Evolutionary conservation across 345 rosid genomes (phyloP), one percentile per base, ranked within the genome.

Genomic region (Boechera divaricarpa): DNA sequence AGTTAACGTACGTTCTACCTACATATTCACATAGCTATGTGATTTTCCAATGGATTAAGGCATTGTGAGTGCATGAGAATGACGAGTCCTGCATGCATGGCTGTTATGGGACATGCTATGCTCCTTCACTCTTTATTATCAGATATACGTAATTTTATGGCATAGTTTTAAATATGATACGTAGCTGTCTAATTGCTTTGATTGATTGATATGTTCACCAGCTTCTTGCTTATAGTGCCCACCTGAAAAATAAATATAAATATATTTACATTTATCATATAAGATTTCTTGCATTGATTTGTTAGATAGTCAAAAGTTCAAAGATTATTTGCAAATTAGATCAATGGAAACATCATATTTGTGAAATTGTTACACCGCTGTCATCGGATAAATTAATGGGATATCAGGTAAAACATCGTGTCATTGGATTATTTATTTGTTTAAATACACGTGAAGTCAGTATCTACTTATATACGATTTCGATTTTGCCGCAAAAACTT

Each of bases 51-150:
- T 33, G 38, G 21, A 38, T 56, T 26, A 57, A 66, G 59, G 18
- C 74, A 51, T 55, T 12, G 62, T 33, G 69, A 69, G 70, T 57
- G 62, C 42, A 48, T 65, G 77, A 77, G 81, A 65, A 65, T 28
- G 77, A 72, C 73, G 49, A 78, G 18, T 78, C 81, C 29, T 69
- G 65, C 75, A 35, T 78, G 81, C 67, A 77, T 64, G 48, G 76
- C 47, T 70, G 60, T 71, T 70, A 64, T 63, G 80, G 60, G 64
- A 49, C 77, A 66, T 31, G 18, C 32, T 72, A 57, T 72, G 69
- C 47, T 10, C 67, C 67, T 69, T 15, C 57, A 42, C 45, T 36
- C 18, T 61, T 55, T 61, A 32, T 52, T 60, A 76, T 61, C 41
- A 10, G 13, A 21, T 48, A 57, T 29, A 71, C 67, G 64, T 28